Evolutionary conservation across 306 rosid genomes (phyloP).

Genomic region (Cajanus cajan): DNA sequence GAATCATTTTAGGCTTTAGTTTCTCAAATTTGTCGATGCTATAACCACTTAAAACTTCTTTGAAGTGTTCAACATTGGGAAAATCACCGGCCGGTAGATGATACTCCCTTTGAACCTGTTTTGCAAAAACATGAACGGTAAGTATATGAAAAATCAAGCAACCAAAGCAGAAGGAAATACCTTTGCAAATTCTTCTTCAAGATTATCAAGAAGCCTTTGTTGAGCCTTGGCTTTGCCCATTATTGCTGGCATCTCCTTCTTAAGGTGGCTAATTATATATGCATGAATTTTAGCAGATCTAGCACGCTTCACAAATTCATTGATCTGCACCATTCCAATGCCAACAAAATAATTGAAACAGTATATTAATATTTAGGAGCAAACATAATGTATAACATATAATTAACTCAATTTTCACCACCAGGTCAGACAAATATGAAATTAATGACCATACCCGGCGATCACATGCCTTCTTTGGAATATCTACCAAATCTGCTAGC

Average conservation of each 20-base stretch:
- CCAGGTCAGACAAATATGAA: background rate
- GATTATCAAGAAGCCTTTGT: slow-evolving; percentile 69
- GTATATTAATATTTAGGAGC: background rate
- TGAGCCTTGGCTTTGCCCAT: slow-evolving; percentile 94
- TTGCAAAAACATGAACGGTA: background rate
- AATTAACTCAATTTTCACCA: slow-evolving; percentile 4
- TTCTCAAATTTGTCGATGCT: slow-evolving; percentile 84
- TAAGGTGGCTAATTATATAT: slow-evolving; percentile 81
- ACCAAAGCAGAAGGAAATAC: slow-evolving; percentile 15
- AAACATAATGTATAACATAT: background rate
- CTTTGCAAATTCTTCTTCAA: slow-evolving; percentile 81
- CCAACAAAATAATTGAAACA: background rate
- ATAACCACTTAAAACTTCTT: slow-evolving; percentile 59
- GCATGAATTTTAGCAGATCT: slow-evolving; percentile 98
- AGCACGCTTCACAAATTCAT: slow-evolving; percentile 94
- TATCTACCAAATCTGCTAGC: slow-evolving; percentile 72
- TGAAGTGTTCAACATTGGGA: slow-evolving; percentile 73
- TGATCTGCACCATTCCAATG: slow-evolving; percentile 56
- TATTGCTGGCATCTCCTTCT: slow-evolving; percentile 90
- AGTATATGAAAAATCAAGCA: slow-evolving; percentile 6
- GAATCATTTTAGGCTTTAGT: slow-evolving; percentile 88
- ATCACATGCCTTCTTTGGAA: slow-evolving; percentile 91
- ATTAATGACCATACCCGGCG: slow-evolving; percentile 58
- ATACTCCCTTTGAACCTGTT: slow-evolving; percentile 80
- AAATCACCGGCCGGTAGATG: slow-evolving; percentile 91